A percentile compares a stretch with the other conserved stretches of the same genome.
phyloP scores from a whole-genome alignment of 768 basidiomycete genomes.

The Fomitopsis serialis region DNA sequence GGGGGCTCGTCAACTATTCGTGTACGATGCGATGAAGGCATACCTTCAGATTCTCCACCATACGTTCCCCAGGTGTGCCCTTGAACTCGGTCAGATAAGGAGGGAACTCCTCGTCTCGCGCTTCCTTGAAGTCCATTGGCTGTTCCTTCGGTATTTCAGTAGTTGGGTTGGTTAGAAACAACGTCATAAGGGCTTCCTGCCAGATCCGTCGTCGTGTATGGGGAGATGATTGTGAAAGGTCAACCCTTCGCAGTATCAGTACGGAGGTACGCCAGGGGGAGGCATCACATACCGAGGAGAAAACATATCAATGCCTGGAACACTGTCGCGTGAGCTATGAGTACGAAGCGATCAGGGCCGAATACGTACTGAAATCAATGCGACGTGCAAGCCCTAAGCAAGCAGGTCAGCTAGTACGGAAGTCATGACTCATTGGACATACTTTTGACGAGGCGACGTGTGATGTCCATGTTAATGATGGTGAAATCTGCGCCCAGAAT shows the following conservation, averaged over 20 bases:
- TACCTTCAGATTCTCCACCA: conserved; percentile 77
- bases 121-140: conserved; percentile 53
- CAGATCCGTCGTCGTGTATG: conserved; percentile 71
- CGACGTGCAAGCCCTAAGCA: conserved; percentile 49
- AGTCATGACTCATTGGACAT: conserved; percentile 9
- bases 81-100: conserved; percentile 65
- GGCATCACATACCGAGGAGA: conserved; percentile 51
- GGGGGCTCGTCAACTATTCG: not conserved
- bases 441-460: conserved; percentile 61
- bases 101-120: conserved; percentile 51
- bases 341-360: not conserved
- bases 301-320: conserved; percentile 70
- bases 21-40: not conserved
- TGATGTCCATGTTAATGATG: conserved; percentile 45
- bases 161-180: conserved; percentile 56
- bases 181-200: conserved; percentile 69
- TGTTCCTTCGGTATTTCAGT: conserved; percentile 56
- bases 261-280: no score
- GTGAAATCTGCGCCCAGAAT: conserved; percentile 47
- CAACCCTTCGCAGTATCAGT: conserved; percentile 31
- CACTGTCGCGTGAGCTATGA: not conserved
- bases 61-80: conserved; percentile 63
- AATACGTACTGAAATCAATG: conserved; percentile 66
- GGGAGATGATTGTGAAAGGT: conserved; percentile 47
- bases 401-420: not conserved